A percentile compares a stretch with the other conserved stretches of the same genome.
These are phyloP conservation scores for Hanseniaspora valbyensis DNA, from an alignment of 805 yeast species.

Conservation along the genomic window DNA sequence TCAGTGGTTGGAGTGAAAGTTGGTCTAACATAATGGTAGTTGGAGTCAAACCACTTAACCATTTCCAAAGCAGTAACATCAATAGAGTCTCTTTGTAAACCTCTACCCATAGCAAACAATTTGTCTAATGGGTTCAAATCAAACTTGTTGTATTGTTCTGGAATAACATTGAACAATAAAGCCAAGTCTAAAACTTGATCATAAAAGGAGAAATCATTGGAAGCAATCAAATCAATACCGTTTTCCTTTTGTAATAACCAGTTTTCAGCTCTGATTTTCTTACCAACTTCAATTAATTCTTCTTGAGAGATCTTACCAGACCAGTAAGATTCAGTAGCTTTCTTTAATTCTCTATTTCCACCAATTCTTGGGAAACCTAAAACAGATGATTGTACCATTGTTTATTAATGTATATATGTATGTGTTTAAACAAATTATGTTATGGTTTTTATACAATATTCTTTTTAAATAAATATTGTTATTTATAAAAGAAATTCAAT, in stretches of 20 bases:
- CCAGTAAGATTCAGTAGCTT: constrained; percentile 99
- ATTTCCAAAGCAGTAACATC: constrained; percentile 98
- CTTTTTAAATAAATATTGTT: too few relatives aligned
- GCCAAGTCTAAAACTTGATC: constrained; percentile 94
- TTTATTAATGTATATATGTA: constrained; percentile 18
- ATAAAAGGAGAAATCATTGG: constrained; percentile 96
- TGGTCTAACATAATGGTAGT: constrained; percentile 99
- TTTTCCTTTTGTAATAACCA: constrained; percentile 97
- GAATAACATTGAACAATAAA: constrained; percentile 85
- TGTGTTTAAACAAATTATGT: too few relatives aligned
- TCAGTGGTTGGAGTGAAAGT: constrained; percentile 90
- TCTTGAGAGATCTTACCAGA: constrained; percentile 80
- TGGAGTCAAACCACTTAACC: constrained; percentile 99
- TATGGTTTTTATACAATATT: too few relatives aligned
- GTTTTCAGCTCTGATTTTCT: constrained; percentile 88
- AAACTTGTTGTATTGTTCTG: constrained; percentile 92
- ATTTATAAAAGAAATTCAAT: too few relatives aligned
- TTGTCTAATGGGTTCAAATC: constrained; percentile 82
- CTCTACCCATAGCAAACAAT: constrained; percentile 99
- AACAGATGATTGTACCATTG: constrained; percentile 92
- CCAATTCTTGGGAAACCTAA: constrained; percentile 99
- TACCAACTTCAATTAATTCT: constrained; percentile 82
- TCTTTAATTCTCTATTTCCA: constrained; percentile 97
- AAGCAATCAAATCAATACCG: constrained; percentile 93
- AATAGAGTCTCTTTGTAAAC: constrained; percentile 94